These are phyloP conservation scores for Penicillium thymicola DNA, from an alignment of 2,329 filamentous ascomycete species.

Conservation along the genomic window DNA sequence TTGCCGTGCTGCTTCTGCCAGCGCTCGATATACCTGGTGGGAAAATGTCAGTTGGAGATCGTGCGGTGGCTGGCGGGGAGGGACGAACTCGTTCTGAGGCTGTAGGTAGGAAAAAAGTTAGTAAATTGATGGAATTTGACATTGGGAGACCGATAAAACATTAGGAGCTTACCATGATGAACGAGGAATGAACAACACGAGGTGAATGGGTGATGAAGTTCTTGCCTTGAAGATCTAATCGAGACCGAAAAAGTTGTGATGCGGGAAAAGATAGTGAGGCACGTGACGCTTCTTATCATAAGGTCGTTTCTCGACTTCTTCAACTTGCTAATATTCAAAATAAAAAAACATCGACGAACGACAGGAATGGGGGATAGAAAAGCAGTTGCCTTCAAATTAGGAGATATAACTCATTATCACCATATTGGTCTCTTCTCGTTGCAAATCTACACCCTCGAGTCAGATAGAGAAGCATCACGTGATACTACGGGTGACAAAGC, in stretches of 20 bases:
- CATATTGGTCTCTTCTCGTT: background rate
- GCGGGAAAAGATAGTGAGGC: slow-evolving; percentile 24
- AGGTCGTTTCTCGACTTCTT: background rate
- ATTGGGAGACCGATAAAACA: background rate
- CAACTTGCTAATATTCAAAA: background rate
- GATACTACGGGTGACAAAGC: slow-evolving; percentile 26
- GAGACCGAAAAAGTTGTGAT: slow-evolving; percentile 27
- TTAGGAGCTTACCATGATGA: slow-evolving; percentile 32
- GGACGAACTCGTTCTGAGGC: slow-evolving; percentile 47
- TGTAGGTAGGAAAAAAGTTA: slow-evolving; percentile 14
- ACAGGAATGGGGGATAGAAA: slow-evolving; percentile 2
- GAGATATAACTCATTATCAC: background rate
- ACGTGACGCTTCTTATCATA: slow-evolving; percentile 25
- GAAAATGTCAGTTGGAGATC: slow-evolving; percentile 15
- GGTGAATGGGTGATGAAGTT: slow-evolving; percentile 17
- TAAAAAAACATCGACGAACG: background rate
- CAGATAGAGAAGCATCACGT: slow-evolving; percentile 19
- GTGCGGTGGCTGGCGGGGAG: slow-evolving; percentile 14
- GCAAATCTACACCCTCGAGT: background rate
- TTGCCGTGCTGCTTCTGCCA: slow-evolving; percentile 65
- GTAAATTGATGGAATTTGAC: background rate
- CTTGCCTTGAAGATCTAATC: slow-evolving; percentile 27
- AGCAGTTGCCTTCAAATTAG: slow-evolving; percentile 12
- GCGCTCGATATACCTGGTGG: slow-evolving; percentile 64
- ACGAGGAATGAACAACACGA: slow-evolving; percentile 17